Evolutionary conservation across 768 basidiomycete species (phyloP).

Genomic region (Kockovaella imperatae): DNA sequence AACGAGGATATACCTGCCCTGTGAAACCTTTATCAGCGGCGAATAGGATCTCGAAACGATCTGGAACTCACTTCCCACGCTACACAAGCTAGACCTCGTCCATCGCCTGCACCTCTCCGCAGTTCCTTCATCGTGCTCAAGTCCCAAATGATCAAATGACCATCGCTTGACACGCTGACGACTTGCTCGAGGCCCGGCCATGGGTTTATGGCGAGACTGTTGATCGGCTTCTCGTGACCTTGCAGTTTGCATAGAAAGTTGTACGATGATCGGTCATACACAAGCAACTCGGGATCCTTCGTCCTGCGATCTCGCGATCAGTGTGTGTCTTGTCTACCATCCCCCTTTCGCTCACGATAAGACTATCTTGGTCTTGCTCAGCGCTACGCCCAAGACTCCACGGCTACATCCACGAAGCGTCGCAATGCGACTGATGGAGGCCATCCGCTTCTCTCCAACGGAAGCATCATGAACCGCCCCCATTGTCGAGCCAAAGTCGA

Average conservation of each 20-base stretch:
- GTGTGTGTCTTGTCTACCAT: too few relatives aligned
- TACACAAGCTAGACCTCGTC: slow-evolving; percentile 27
- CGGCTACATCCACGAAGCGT: slow-evolving; percentile 13
- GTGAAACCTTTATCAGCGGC: background rate
- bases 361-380: slow-evolving; percentile 9
- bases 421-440: too few relatives aligned
- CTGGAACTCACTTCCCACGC: slow-evolving; percentile 23
- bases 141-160: slow-evolving; percentile 24
- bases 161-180: slow-evolving; percentile 22
- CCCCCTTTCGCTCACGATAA: slow-evolving; percentile 5
- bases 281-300: too few relatives aligned
- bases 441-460: background rate
- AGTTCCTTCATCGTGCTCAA: slow-evolving; percentile 4
- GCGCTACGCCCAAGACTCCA: slow-evolving; percentile 18
- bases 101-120: slow-evolving; percentile 3
- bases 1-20: slow-evolving; percentile 22
- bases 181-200: background rate
- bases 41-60: background rate
- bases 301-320: too few relatives aligned
- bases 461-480: background rate
- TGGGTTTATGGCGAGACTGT: slow-evolving; percentile 15
- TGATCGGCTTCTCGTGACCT: slow-evolving; percentile 19
- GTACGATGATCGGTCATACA: slow-evolving; percentile 4
- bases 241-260: slow-evolving; percentile 2
- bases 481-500: slow-evolving; percentile 2